phyloP scores from a whole-genome alignment of 202 grass and related monocot genomes.

The Musa balbisiana region DNA sequence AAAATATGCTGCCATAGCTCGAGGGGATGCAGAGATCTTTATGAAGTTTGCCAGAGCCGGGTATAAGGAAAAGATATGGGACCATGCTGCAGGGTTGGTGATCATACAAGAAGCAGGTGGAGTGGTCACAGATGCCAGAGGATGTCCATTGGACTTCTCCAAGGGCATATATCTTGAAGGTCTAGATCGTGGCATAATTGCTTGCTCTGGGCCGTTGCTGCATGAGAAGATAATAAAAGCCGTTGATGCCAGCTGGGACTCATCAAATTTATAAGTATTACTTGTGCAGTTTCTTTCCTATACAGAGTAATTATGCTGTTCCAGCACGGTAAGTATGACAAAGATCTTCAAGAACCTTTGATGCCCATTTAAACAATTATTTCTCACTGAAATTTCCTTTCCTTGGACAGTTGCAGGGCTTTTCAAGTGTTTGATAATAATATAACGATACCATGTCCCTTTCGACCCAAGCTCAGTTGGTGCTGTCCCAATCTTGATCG shows the following conservation, averaged over 20 bases:
- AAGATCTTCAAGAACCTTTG: no score
- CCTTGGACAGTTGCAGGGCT: no score
- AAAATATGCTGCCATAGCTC: constrained; percentile 88
- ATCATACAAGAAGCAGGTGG: constrained; percentile 95
- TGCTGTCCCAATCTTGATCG: no score
- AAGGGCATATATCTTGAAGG: constrained; percentile 76
- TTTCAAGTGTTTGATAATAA: no score
- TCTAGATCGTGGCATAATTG: constrained; percentile 80
- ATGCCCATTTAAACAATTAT: no score
- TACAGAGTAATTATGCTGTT: no score
- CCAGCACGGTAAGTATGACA: no score
- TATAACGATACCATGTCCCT: no score
- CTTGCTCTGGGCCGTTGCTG: constrained; percentile 68
- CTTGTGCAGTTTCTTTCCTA: background rate
- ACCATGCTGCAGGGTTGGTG: constrained; percentile 79
- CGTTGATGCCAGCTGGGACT: constrained; percentile 89
- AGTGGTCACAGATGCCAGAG: constrained; percentile 78
- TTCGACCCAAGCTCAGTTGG: no score
- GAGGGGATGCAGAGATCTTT: constrained; percentile 90
- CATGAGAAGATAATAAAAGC: constrained; percentile 64
- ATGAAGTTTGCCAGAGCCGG: constrained; percentile 93
- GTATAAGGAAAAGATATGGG: constrained; percentile 99
- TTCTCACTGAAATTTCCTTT: no score
- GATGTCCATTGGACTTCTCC: constrained; percentile 67
- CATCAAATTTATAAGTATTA: constrained; percentile 43